phyloP scores from a whole-genome alignment of 1,139 yeast genomes.

The Candida anutae region DNA sequence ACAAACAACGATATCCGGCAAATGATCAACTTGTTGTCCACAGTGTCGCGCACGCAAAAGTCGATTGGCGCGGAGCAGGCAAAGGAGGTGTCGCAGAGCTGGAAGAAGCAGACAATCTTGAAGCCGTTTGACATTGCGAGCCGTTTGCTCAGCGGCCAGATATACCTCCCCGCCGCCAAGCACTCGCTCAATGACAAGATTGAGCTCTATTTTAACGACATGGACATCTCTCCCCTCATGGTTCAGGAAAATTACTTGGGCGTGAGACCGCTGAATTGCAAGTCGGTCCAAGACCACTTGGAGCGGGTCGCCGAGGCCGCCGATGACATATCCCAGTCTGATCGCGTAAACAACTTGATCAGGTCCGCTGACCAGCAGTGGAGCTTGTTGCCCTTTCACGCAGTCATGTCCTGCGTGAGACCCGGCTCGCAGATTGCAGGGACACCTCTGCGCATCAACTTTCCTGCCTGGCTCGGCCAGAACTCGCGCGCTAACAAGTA shows the following conservation, averaged over 20 bases:
- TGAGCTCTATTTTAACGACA: constrained; percentile 87
- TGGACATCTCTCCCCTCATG: constrained; percentile 93
- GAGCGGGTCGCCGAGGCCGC: constrained; percentile 71
- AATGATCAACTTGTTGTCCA: constrained; percentile 80
- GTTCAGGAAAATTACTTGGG: constrained; percentile 84
- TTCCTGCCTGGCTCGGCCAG: constrained; percentile 87
- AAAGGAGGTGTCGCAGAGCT: constrained; percentile 51
- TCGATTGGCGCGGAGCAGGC: constrained; percentile 45
- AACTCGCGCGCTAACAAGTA: constrained; percentile 79
- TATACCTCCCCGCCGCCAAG: constrained; percentile 46
- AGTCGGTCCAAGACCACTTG: constrained; percentile 41
- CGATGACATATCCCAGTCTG: constrained; percentile 76
- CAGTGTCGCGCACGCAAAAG: constrained; percentile 68
- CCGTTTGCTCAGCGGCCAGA: constrained; percentile 56
- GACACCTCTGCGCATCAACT: constrained; percentile 59
- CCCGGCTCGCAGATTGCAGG: constrained; percentile 82
- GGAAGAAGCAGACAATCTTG: constrained; percentile 87
- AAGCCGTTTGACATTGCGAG: constrained; percentile 90
- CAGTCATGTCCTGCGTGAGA: constrained; percentile 73
- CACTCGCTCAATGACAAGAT: constrained; percentile 73
- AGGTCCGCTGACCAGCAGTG: constrained; percentile 93
- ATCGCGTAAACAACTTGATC: constrained; percentile 69
- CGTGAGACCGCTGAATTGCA: constrained; percentile 48
- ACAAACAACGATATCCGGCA: constrained; percentile 92
- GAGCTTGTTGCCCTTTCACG: constrained; percentile 92